Evolutionary conservation across 169 alveolate genomes (phyloP).

Genomic region (Plasmodium gonderi): DNA sequence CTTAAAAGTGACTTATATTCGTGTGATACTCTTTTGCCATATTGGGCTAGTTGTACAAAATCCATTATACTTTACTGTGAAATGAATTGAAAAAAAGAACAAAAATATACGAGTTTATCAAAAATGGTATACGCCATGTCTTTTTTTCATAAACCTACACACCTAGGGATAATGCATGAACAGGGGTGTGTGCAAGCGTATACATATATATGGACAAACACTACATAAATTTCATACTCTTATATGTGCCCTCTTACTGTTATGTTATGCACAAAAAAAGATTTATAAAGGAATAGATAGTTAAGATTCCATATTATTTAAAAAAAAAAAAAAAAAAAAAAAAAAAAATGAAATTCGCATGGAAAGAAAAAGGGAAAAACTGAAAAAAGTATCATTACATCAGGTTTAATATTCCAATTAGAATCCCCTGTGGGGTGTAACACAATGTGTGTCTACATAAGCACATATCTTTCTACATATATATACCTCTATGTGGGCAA

Average conservation of each 20-base stretch:
- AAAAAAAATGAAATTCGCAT: too few relatives aligned
- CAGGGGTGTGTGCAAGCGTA: too few relatives aligned
- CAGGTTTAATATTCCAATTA: neutral
- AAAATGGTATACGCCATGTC: too few relatives aligned
- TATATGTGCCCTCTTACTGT: too few relatives aligned
- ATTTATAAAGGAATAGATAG: neutral
- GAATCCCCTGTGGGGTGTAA: neutral
- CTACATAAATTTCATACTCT: too few relatives aligned
- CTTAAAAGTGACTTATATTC: constrained; percentile 45
- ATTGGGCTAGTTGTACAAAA: constrained; percentile 11
- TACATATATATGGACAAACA: too few relatives aligned
- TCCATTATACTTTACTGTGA: constrained; percentile 8
- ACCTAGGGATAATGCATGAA: too few relatives aligned
- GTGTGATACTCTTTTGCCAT: neutral
- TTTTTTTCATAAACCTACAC: too few relatives aligned
- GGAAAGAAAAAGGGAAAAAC: too few relatives aligned
- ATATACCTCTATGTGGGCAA: neutral
- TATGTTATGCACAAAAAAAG: neutral
- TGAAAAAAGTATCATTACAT: too few relatives aligned
- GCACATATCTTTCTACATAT: neutral
- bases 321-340: neutral
- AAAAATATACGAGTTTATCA: neutral
- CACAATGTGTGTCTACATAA: neutral
- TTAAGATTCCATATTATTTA: neutral
- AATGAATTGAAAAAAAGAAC: neutral